Evolutionary conservation across 306 rosid species (phyloP).

Genomic region (Prunus padus): DNA sequence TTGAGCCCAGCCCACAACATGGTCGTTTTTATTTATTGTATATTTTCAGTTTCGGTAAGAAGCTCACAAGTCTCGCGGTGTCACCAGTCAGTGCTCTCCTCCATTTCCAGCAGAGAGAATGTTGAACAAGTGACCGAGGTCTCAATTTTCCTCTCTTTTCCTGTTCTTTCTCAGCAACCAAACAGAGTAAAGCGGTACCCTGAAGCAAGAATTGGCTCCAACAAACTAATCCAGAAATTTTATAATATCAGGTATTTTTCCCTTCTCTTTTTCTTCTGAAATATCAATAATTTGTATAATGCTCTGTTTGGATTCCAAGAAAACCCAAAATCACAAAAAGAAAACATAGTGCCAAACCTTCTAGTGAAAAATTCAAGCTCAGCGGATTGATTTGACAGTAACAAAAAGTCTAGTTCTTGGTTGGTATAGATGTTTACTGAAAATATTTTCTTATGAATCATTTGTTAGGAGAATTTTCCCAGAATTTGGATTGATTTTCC

Average conservation of each 20-base stretch:
- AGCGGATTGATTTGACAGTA: too few relatives aligned
- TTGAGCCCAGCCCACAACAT: too few relatives aligned
- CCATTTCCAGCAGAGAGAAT: too few relatives aligned
- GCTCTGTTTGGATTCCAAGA: not conserved
- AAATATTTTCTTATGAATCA: not conserved
- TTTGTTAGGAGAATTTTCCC: not conserved
- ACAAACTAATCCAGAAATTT: not conserved
- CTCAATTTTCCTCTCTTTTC: not conserved
- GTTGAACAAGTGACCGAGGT: not conserved
- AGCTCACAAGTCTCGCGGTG: too few relatives aligned
- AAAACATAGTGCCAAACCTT: not conserved
- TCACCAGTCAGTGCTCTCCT: too few relatives aligned
- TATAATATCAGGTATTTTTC: not conserved
- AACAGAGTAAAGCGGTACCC: not conserved
- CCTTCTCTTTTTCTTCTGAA: not conserved
- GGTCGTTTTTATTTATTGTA: too few relatives aligned
- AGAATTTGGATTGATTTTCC: not conserved
- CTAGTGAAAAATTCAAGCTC: not conserved
- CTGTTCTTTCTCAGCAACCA: not conserved
- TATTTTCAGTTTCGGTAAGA: too few relatives aligned
- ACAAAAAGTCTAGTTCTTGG: too few relatives aligned
- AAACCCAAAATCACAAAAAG: not conserved
- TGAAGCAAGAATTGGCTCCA: not conserved
- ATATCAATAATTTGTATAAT: not conserved
- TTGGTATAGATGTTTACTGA: too few relatives aligned